Evolutionary conservation across 352 stramenopile species (phyloP).

Genomic region (Phytophthora cactorum): DNA sequence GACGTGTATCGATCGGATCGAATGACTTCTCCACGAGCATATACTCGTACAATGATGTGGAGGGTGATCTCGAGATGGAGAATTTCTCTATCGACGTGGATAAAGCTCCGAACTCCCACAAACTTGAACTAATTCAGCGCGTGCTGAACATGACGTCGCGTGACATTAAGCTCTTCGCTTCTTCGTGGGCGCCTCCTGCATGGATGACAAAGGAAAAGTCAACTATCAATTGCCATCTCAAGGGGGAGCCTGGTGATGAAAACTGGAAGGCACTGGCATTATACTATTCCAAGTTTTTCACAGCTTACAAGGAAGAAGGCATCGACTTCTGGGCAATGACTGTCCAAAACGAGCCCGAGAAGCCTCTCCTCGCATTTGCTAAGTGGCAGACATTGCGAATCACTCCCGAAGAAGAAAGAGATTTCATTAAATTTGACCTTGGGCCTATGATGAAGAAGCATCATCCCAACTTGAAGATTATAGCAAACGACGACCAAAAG

Average conservation of each 20-base stretch:
- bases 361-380: constrained; percentile 43
- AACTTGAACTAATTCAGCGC: constrained; percentile 72
- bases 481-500: constrained; percentile 89
- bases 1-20: constrained; percentile 82
- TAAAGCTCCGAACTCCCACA: constrained; percentile 66
- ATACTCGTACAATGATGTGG: constrained; percentile 87
- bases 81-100: constrained; percentile 82
- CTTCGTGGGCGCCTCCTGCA: constrained; percentile 76
- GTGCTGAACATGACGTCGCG: constrained; percentile 48
- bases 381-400: constrained; percentile 70
- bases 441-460: constrained; percentile 66
- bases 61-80: constrained; percentile 86
- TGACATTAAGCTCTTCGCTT: constrained; percentile 52
- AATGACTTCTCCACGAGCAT: constrained; percentile 85
- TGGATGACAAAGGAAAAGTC: constrained; percentile 88
- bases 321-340: constrained; percentile 80
- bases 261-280: constrained; percentile 81
- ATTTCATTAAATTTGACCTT: constrained; percentile 82
- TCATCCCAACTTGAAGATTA: constrained; percentile 84
- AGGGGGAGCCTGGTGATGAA: constrained; percentile 58
- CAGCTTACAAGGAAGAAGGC: constrained; percentile 76
- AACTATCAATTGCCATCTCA: constrained; percentile 62
- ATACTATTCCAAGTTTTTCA: constrained; percentile 90
- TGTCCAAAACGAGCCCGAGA: constrained; percentile 87
- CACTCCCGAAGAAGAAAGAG: constrained; percentile 44